Base-by-base conservation (phyloP, 768 basidiomycete species). In the Mycena olivaceomarginata region DNA sequence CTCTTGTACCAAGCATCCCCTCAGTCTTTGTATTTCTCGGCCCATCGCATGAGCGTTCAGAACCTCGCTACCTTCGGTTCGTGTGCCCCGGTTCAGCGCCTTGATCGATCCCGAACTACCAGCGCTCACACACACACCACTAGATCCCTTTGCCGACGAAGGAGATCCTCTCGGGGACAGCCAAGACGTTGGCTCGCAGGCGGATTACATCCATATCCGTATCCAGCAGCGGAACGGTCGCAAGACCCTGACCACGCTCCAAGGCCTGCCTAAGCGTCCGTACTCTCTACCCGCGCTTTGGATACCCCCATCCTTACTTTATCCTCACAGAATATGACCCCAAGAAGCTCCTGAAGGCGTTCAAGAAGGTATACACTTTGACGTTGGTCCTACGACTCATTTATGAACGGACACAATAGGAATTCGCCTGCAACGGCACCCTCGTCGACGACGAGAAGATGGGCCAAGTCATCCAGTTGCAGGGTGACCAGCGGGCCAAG, bases 181-280 rank as follows among this genome's bases (percentile, higher is more conserved):
- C 83, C 87, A 93, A 82, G 93, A 95, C 90, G 94, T 96, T 83
- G 95, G 94, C 80, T 94, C 95, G 79, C 93, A 93, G 85, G 87
- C 92, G 82, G 93, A 96, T 85, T 94, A 96, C 86, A 95, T 98
- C 85, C 97, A 98, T 86, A 96, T 98, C 84, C 97, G 98, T 89
- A 96, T 99, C 83, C 98, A 99, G 87, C 98, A 99, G 88, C 93
- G 98, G 84, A 99, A 99, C 92, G 98, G 98, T 78, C 92, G 98
- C 83, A 99, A 99, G 91, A 98, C 97, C 77, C 87, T 99, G 90
- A 99, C 98, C 56, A 99, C 98, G 74, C 90, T 99, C 81, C 98
- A 99, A 87, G 98, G 98, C 77, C 87, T 99, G 80, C 96, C 96
- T 71, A 97, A 95, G 87, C 93, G 96, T 96, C 79, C 79, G 93